Conservation (phyloP, 805 yeast species). For the Wickerhamomyces tratensis region DNA sequence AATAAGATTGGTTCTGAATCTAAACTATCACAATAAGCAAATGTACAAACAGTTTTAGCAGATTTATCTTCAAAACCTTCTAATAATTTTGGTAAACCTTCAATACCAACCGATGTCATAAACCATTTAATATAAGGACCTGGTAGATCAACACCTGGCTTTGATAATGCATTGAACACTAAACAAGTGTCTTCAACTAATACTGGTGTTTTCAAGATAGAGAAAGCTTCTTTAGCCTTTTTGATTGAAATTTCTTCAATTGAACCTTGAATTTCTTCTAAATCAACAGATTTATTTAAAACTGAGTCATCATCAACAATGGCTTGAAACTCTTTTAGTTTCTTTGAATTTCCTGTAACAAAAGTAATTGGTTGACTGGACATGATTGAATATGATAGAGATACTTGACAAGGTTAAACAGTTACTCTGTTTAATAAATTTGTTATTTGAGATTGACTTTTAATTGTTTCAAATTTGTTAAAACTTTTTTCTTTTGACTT, state of each 20-base stretch:
- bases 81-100: conserved; percentile 69
- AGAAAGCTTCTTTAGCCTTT: conserved; percentile 71
- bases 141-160: conserved; percentile 48
- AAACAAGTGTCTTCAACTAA: conserved; percentile 93
- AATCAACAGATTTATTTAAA: conserved; percentile 59
- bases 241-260: conserved; percentile 72
- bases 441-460: too few relatives aligned
- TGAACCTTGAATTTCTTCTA: conserved; percentile 88
- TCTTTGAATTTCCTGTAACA: conserved; percentile 85
- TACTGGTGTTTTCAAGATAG: conserved; percentile 62
- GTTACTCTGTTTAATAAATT: too few relatives aligned
- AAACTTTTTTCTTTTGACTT: too few relatives aligned
- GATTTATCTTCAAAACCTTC: conserved; percentile 73
- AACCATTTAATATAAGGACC: conserved; percentile 98
- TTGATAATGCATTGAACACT: conserved; percentile 70
- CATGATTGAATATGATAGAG: not conserved
- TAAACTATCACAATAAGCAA: conserved; percentile 83
- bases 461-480: too few relatives aligned
- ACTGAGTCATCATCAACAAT: conserved; percentile 49
- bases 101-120: conserved; percentile 61
- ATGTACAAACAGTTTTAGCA: conserved; percentile 86
- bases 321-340: conserved; percentile 74
- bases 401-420: too few relatives aligned
- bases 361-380: conserved; percentile 36
- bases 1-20: conserved; percentile 64